Percentiles rank a stretch among this genome's conserved stretches.
Conservation (phyloP, 305 asterid species). For the Caryopteris hybrid region DNA sequence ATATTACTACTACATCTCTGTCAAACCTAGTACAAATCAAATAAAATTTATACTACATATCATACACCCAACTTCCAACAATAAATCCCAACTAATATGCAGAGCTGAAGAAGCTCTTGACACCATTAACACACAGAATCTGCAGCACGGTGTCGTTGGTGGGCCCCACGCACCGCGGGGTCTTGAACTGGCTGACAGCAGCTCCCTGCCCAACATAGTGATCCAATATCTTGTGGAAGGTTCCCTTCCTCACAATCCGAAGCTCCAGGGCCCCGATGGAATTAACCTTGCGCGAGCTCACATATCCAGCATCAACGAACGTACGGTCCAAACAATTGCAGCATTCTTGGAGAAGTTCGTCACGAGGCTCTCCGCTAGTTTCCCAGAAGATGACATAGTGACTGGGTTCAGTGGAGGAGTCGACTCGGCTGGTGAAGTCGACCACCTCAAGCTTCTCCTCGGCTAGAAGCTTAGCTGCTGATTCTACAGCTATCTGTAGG, state of each 20-base stretch:
- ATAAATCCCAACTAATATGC: conserved; percentile 27
- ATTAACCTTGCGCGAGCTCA: conserved; percentile 54
- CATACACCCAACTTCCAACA: not conserved
- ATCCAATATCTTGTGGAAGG: conserved; percentile 77
- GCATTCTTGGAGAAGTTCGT: conserved; percentile 55
- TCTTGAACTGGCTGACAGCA: conserved; percentile 96
- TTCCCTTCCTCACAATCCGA: conserved; percentile 55
- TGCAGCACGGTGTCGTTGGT: conserved; percentile 48
- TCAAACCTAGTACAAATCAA: not conserved
- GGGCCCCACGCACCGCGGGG: conserved; percentile 79
- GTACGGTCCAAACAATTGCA: conserved; percentile 77
- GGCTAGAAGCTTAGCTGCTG: conserved; percentile 49
- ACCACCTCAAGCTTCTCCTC: conserved; percentile 66
- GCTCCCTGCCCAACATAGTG: conserved; percentile 82
- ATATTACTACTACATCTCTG: too few relatives aligned
- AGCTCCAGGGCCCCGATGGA: conserved; percentile 72
- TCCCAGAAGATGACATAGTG: conserved; percentile 90
- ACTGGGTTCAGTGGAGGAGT: conserved; percentile 49
- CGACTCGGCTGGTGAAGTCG: conserved; percentile 82
- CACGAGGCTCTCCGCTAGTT: conserved; percentile 48
- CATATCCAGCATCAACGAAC: conserved; percentile 72
- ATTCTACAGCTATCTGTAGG: conserved; percentile 71
- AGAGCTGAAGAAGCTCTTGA: conserved; percentile 63
- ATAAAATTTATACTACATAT: not conserved
- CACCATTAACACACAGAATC: conserved; percentile 46